Evolutionary conservation across 805 yeast genomes (phyloP).

Genomic region (Saturnispora gosingensis): DNA sequence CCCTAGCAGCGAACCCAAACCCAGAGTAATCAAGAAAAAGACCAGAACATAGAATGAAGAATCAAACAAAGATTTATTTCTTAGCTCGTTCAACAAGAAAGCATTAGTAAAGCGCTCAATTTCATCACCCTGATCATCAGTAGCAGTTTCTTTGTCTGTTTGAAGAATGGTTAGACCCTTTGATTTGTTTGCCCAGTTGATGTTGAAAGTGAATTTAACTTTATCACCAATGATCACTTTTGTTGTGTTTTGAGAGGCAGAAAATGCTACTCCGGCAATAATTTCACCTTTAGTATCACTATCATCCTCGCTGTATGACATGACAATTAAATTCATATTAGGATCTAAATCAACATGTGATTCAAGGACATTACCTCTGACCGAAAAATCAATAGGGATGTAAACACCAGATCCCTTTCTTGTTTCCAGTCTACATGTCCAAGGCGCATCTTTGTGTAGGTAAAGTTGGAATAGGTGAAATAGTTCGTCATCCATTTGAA

Average conservation of each 20-base stretch:
- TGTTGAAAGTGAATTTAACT: constrained; percentile 47
- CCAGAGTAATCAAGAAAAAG: constrained; percentile 3
- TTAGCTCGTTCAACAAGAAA: not conserved
- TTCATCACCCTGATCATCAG: not conserved
- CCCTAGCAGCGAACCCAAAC: constrained; percentile 17
- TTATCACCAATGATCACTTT: constrained; percentile 59
- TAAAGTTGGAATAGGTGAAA: constrained; percentile 69
- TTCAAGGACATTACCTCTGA: constrained; percentile 59
- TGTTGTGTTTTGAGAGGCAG: constrained; percentile 52
- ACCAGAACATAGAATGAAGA: not conserved
- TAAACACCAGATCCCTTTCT: constrained; percentile 35
- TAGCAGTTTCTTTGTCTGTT: not conserved
- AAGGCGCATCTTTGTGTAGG: constrained; percentile 70
- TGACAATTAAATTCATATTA: constrained; percentile 38
- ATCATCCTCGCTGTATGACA: constrained; percentile 9
- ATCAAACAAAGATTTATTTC: constrained; percentile 2
- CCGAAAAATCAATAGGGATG: constrained; percentile 52
- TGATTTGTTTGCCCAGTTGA: constrained; percentile 38
- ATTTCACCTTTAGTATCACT: constrained; percentile 23
- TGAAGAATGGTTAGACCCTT: not conserved
- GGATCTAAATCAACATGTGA: constrained; percentile 62
- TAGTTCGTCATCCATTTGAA: constrained; percentile 51
- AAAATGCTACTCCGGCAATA: constrained; percentile 48
- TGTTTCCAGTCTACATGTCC: constrained; percentile 55
- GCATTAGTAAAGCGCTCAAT: constrained; percentile 6